Base-by-base conservation (phyloP, 2,329 filamentous ascomycete species). In the Fusarium abutilonis region DNA sequence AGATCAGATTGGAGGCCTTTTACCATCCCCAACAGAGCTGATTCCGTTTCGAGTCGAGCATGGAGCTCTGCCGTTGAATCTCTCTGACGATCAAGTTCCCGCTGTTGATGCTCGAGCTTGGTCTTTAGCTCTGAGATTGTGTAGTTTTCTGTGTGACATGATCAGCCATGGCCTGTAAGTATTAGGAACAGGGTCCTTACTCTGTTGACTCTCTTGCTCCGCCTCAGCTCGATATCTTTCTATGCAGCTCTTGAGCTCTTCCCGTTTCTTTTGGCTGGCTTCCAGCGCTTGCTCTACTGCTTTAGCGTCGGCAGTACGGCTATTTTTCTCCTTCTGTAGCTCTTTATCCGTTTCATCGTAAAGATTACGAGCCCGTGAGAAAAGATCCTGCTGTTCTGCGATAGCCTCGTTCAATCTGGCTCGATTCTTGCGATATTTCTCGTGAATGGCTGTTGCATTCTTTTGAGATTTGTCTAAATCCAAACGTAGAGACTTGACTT, bases 361-460 rank as follows among this genome's bases (percentile, higher is more conserved):
- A 38, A 71, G 71, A 2, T 70, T 48, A 38, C 71, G 74, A 9
- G 74, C 72, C 35, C 72, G 70, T 4, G 57, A 66, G 60, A 75
- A 82, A 2, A 83, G 71, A 6, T 67, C 66, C 52, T 83, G 79
- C 26, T 84, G 82, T 54, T 84, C 81, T 2, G 64, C 57, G 9
- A 80, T 78, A 2, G 79, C 78, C 43, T 78, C 72, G 51, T 83
- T 81, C n/a, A 85, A 66, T 14, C 77, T 77, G 4, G 67, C 62
- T 49, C 71, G 76, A 55, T 74, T 78, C 1, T 64, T 64, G 6
- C 68, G 70, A 39, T 75, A 67, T 52, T 75, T 82, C 9, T 76
- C 74, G 43, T 77, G 56, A 9, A 74, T 35, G 6, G 41, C 44
- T 13, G 46, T 45, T 2, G 50, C 54, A 42, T 61, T 60, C 15